These are phyloP conservation scores for Boletus rex-veris DNA, from an alignment of 768 basidiomycete species.

Conservation along the genomic window DNA sequence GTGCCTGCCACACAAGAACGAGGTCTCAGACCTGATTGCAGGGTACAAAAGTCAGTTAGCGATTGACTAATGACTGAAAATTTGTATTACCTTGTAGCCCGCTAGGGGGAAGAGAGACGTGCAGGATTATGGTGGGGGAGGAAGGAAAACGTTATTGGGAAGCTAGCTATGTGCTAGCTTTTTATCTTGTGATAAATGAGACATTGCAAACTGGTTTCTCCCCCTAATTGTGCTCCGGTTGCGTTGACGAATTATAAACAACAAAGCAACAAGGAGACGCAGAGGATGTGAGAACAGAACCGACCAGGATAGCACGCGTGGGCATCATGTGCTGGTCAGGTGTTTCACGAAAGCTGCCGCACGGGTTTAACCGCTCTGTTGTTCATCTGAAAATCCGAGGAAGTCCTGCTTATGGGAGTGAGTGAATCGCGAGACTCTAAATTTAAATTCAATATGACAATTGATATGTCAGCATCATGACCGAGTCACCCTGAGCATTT, in stretches of 20 bases:
- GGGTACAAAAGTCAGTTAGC: neutral
- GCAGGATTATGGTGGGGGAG: neutral
- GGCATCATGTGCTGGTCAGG: too few species aligned
- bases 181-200: conserved; percentile 13
- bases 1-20: conserved; percentile 18
- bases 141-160: neutral
- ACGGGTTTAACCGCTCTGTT: too few species aligned
- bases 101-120: conserved; percentile 3
- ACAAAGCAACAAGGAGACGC: neutral
- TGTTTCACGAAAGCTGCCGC: too few species aligned
- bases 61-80: neutral
- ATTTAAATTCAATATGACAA: neutral
- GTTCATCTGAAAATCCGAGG: too few species aligned
- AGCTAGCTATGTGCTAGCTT: neutral
- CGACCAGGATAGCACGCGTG: too few species aligned
- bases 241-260: neutral
- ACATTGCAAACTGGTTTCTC: neutral
- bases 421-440: too few species aligned
- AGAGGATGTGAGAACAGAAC: too few species aligned
- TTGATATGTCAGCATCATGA: neutral
- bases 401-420: too few species aligned
- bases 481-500: too few species aligned
- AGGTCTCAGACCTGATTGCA: conserved; percentile 24
- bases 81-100: conserved; percentile 10
- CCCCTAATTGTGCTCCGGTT: neutral